Conservation (phyloP, 768 basidiomycete species). For the Agrocybe chaxingu region DNA sequence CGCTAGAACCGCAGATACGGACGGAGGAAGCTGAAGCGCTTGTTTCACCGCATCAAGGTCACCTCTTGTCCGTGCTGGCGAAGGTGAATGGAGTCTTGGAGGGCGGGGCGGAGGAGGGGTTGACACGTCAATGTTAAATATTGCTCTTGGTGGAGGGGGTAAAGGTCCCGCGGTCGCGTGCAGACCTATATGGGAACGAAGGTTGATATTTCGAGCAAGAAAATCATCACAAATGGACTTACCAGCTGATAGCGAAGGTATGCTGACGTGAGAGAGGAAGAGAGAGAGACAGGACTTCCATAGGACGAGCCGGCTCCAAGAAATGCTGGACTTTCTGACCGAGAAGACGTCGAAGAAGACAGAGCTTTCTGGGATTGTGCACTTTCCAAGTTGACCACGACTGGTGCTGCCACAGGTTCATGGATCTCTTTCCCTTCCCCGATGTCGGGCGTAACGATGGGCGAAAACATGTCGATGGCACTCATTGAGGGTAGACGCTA, state of each 20-base stretch:
- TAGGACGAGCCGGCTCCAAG: slow-evolving; percentile 1
- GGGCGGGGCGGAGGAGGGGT: slow-evolving; percentile 57
- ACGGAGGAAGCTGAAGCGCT: slow-evolving; percentile 54
- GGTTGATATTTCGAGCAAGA: not conserved
- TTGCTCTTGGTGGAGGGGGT: slow-evolving; percentile 64
- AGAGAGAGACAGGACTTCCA: slow-evolving; percentile 22
- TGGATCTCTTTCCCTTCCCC: slow-evolving; percentile 60
- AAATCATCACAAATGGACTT: slow-evolving; percentile 11
- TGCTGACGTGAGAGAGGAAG: slow-evolving; percentile 21
- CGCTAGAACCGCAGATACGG: slow-evolving; percentile 46
- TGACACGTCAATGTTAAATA: slow-evolving; percentile 42
- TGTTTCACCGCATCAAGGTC: slow-evolving; percentile 60
- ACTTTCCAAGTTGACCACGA: slow-evolving; percentile 47
- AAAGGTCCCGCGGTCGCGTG: slow-evolving; percentile 74
- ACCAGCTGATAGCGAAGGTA: slow-evolving; percentile 64
- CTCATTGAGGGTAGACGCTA: slow-evolving; percentile 12
- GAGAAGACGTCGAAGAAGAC: slow-evolving; percentile 15
- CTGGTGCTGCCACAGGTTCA: slow-evolving; percentile 60
- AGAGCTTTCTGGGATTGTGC: slow-evolving; percentile 7
- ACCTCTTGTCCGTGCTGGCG: slow-evolving; percentile 35
- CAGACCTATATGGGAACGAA: slow-evolving; percentile 30
- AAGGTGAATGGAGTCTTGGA: slow-evolving; percentile 59
- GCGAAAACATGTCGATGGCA: slow-evolving; percentile 24
- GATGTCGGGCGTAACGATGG: slow-evolving; percentile 56
- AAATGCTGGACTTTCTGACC: slow-evolving; percentile 17